These are phyloP conservation scores for Glycine tomentella DNA, from an alignment of 306 rosid species.

Conservation along the genomic window DNA sequence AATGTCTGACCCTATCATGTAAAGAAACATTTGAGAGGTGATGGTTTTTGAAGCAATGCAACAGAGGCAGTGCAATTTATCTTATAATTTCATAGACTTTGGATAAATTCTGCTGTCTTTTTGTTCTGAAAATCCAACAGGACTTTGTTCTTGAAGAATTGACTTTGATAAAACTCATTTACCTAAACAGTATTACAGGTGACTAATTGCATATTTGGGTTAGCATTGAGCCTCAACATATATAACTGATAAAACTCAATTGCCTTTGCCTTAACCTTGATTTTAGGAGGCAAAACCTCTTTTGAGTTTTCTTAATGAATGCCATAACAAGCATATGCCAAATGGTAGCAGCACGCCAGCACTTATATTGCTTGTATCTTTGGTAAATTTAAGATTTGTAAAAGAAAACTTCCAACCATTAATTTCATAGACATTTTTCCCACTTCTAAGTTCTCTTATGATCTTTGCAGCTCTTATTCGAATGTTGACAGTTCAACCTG, in stretches of 20 bases:
- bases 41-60: slow-evolving; percentile 39
- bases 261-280: slow-evolving; percentile 21
- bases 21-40: slow-evolving; percentile 25
- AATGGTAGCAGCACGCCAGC: not conserved
- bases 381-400: too few species aligned
- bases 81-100: not conserved
- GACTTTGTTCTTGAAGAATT: slow-evolving; percentile 5
- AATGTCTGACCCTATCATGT: not conserved
- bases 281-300: slow-evolving; percentile 14
- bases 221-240: not conserved
- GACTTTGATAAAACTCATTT: not conserved
- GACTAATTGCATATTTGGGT: not conserved
- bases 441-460: slow-evolving; percentile 39
- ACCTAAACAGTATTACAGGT: not conserved
- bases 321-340: slow-evolving; percentile 29
- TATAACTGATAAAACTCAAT: not conserved
- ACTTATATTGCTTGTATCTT: not conserved
- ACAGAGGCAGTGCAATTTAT: not conserved
- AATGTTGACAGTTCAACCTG: slow-evolving; percentile 80
- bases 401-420: too few species aligned
- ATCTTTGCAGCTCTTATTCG: slow-evolving; percentile 77
- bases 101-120: slow-evolving; percentile 5
- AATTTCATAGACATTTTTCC: not conserved
- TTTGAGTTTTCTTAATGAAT: slow-evolving; percentile 31
- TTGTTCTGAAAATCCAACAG: slow-evolving; percentile 34